These are phyloP conservation scores for Rosa multiflora DNA, from an alignment of 306 rosid genomes.

Conservation along the genomic window DNA sequence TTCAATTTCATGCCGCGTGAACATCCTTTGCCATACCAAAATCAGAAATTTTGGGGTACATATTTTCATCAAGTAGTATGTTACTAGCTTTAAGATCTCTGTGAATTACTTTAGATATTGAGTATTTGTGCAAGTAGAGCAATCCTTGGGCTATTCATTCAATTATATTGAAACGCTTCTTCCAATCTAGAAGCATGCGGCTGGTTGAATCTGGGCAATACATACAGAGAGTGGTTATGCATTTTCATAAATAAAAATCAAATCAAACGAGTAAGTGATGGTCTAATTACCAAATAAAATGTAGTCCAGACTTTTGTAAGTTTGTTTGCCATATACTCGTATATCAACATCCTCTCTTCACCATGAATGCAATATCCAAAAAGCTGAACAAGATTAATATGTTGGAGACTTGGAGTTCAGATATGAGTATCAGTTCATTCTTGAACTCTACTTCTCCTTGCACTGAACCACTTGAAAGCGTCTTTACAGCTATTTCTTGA, in stretches of 20 bases:
- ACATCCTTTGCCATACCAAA: background rate
- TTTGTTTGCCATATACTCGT: constrained; percentile 28
- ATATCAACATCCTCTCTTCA: constrained; percentile 28
- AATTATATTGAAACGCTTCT: constrained; percentile 3
- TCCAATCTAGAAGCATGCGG: constrained; percentile 2
- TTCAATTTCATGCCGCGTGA: constrained; percentile 13
- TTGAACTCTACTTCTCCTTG: constrained; percentile 22
- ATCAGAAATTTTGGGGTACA: background rate
- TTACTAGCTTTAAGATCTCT: constrained; percentile 15
- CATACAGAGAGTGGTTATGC: too few species aligned
- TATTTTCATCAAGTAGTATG: constrained; percentile 17
- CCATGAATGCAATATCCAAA: constrained; percentile 29
- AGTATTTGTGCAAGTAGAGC: constrained; percentile 10
- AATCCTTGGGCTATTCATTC: constrained; percentile 2
- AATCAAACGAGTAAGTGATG: background rate
- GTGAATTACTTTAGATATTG: background rate
- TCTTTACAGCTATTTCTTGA: constrained; percentile 16
- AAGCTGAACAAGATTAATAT: constrained; percentile 15
- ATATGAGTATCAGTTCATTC: too few species aligned
- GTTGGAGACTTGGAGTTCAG: too few species aligned
- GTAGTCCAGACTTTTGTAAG: constrained; percentile 31
- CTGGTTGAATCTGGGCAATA: background rate
- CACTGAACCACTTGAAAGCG: constrained; percentile 24
- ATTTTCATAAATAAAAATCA: background rate
- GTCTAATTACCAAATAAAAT: constrained; percentile 31